Conservation (phyloP, 1,139 yeast species). For the Protomyces macrosporus region DNA sequence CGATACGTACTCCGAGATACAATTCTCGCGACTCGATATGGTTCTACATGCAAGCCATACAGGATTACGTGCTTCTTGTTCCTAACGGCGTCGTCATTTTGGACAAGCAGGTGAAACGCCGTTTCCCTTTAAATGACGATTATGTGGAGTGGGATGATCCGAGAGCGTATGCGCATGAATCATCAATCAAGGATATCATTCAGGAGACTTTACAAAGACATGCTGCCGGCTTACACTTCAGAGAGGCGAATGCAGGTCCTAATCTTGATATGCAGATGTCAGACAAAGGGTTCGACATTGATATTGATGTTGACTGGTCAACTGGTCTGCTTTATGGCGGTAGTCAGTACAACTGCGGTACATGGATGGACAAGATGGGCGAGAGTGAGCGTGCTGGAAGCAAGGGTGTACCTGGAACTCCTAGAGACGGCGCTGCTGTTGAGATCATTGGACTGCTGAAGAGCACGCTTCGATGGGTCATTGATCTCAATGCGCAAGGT, state of each 20-base stretch:
- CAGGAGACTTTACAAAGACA: conserved; percentile 80
- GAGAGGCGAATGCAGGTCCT: conserved; percentile 95
- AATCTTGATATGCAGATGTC: conserved; percentile 85
- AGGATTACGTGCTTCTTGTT: conserved; percentile 64
- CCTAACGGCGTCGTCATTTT: conserved; percentile 67
- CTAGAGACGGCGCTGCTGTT: conserved; percentile 94
- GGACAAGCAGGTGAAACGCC: conserved; percentile 64
- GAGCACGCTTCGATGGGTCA: conserved; percentile 75
- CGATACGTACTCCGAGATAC: conserved; percentile 88
- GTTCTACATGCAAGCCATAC: conserved; percentile 84
- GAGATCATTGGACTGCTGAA: conserved; percentile 87
- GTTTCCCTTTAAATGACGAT: conserved; percentile 86
- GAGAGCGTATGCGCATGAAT: conserved; percentile 66
- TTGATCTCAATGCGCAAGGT: conserved; percentile 51
- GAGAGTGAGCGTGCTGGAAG: conserved; percentile 79
- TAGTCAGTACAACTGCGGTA: conserved; percentile 87
- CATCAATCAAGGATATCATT: conserved; percentile 67
- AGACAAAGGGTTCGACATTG: conserved; percentile 85
- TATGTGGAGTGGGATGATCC: conserved; percentile 65
- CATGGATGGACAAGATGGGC: conserved; percentile 99
- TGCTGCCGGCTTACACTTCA: conserved; percentile 76
- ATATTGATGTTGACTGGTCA: conserved; percentile 75
- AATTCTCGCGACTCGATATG: conserved; percentile 97
- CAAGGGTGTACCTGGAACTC: conserved; percentile 92
- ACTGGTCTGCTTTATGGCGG: conserved; percentile 91